A percentile compares a stretch with the other conserved stretches of the same genome.
Conservation (phyloP, 2,329 filamentous ascomycete genomes). For the Graphilbum fragrans region DNA sequence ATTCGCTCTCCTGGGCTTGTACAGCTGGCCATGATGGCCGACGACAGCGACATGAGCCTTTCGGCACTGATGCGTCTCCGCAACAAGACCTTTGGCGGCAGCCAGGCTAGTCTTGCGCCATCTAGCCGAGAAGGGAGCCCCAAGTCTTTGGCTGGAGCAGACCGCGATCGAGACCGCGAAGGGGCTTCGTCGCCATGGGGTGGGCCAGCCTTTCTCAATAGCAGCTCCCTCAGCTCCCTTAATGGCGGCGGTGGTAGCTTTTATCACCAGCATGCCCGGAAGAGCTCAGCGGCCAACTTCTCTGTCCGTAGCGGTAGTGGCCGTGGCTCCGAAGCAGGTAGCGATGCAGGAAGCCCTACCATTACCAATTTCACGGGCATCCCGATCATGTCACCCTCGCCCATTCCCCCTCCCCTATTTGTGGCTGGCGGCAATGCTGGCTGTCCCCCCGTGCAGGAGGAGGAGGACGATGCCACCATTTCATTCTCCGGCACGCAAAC, state of each 20-base stretch:
- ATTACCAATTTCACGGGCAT: slow-evolving; percentile 21
- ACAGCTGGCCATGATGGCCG: slow-evolving; percentile 58
- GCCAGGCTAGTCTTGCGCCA: slow-evolving; percentile 58
- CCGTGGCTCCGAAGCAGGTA: slow-evolving; percentile 31
- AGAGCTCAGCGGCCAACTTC: slow-evolving; percentile 29
- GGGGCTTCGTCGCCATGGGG: slow-evolving; percentile 30
- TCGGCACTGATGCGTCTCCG: slow-evolving; percentile 61
- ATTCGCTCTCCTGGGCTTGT: slow-evolving; percentile 63
- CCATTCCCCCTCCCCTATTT: slow-evolving; percentile 10
- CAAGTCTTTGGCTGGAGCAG: slow-evolving; percentile 25
- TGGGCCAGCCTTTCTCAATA: slow-evolving; percentile 13
- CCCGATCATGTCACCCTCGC: slow-evolving; percentile 11
- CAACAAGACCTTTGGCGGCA: slow-evolving; percentile 68
- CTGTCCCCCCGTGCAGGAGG: slow-evolving; percentile 28
- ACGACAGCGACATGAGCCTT: slow-evolving; percentile 58
- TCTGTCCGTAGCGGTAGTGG: slow-evolving; percentile 29
- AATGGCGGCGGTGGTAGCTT: slow-evolving; percentile 4
- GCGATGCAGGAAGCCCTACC: slow-evolving; percentile 37
- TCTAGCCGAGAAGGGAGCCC: slow-evolving; percentile 41
- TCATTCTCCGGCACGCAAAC: slow-evolving; percentile 2
- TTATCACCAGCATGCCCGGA: slow-evolving; percentile 24
- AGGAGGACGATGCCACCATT: slow-evolving; percentile 19
- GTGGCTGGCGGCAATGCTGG: slow-evolving; percentile 1
- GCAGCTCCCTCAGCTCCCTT: slow-evolving; percentile 4
- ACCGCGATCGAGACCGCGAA: slow-evolving; percentile 20